Conservation (phyloP, 805 yeast species). For the Ogataea glucozyma region DNA sequence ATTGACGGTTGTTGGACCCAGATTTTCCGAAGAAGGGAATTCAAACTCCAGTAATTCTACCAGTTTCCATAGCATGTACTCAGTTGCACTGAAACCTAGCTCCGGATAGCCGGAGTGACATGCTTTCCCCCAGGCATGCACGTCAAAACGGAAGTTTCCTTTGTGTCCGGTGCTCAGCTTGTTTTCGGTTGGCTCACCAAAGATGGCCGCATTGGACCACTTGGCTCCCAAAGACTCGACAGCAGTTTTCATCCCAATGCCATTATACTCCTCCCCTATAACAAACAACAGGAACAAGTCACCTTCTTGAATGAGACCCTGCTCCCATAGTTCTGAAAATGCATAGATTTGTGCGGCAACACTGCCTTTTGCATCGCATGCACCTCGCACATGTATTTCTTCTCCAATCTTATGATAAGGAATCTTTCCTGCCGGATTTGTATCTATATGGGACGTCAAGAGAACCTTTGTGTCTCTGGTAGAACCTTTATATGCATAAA, state of each 20-base stretch:
- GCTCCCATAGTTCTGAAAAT: constrained; percentile 41
- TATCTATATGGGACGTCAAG: constrained; percentile 46
- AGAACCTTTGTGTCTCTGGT: constrained; percentile 47
- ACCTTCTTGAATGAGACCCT: constrained; percentile 44
- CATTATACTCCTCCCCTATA: constrained; percentile 64
- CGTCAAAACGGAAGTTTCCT: constrained; percentile 45
- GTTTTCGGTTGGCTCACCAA: constrained; percentile 70
- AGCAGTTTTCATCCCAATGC: constrained; percentile 54
- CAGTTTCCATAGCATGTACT: constrained; percentile 48
- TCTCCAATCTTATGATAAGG: constrained; percentile 36
- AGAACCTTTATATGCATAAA: constrained; percentile 52
- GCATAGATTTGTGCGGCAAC: constrained; percentile 58
- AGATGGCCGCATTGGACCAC: constrained; percentile 55
- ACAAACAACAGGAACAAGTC: constrained; percentile 57
- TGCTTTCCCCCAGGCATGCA: constrained; percentile 50
- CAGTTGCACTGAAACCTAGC: constrained; percentile 57
- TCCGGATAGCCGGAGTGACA: constrained; percentile 66
- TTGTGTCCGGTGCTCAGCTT: constrained; percentile 67
- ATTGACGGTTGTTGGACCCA: constrained; percentile 60
- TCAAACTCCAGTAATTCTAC: constrained; percentile 39
- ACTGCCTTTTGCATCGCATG: constrained; percentile 62
- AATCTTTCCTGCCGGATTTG: constrained; percentile 40
- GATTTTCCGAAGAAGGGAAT: constrained; percentile 46
- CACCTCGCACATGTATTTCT: constrained; percentile 58
- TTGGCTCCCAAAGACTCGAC: constrained; percentile 36